phyloP scores from a whole-genome alignment of 257 asterid species.

The Cordia subcordata region DNA sequence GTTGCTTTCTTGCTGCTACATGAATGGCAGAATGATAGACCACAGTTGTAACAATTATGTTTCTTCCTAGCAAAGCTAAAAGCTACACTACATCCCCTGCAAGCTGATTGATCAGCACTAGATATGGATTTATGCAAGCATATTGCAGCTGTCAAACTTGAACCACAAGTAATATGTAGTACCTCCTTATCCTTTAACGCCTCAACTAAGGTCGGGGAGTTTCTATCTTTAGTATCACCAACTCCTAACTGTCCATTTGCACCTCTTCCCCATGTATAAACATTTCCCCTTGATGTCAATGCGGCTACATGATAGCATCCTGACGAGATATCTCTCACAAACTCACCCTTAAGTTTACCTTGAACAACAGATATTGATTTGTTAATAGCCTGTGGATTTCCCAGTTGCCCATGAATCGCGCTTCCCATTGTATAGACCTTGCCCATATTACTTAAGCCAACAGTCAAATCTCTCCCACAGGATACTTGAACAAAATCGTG shows the following conservation, averaged over 20 bases:
- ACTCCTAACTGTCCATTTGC: constrained; percentile 46
- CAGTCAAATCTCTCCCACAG: constrained; percentile 35
- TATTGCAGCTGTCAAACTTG: constrained; percentile 43
- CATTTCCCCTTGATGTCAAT: constrained; percentile 34
- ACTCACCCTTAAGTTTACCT: constrained; percentile 38
- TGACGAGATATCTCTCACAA: constrained; percentile 31
- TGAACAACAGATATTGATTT: constrained; percentile 31
- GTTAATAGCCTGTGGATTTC: constrained; percentile 33
- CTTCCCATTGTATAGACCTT: constrained; percentile 48
- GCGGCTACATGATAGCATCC: constrained; percentile 47
- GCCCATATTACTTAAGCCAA: constrained; percentile 33
- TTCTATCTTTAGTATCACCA: constrained; percentile 41
- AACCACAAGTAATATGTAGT: constrained; percentile 39
- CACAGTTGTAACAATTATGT: constrained; percentile 50
- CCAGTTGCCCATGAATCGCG: constrained; percentile 35
- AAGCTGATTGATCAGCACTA: constrained; percentile 41
- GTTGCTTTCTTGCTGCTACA: constrained; percentile 41
- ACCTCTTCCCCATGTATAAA: constrained; percentile 47
- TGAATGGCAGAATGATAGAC: constrained; percentile 35
- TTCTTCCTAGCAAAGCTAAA: constrained; percentile 46
- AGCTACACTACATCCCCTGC: constrained; percentile 37
- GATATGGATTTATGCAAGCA: constrained; percentile 44
- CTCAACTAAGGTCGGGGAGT: constrained; percentile 40
- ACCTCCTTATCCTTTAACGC: constrained; percentile 36
- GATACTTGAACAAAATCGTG: constrained; percentile 43